Conservation (phyloP, 2,329 filamentous ascomycete species). For the Immersiporthe knoxdaviesiana region DNA sequence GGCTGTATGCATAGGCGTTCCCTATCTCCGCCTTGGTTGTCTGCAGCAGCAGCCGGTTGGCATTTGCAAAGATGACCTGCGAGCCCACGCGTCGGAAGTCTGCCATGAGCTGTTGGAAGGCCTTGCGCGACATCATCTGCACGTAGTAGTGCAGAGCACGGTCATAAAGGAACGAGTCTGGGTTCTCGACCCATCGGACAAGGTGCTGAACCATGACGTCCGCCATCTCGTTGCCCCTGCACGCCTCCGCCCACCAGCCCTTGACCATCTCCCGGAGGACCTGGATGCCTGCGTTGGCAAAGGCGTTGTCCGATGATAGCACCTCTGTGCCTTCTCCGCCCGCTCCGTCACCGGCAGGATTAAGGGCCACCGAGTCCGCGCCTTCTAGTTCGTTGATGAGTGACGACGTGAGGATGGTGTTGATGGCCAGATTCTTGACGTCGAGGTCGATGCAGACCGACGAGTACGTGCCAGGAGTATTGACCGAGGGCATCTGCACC, state of each 20-base stretch:
- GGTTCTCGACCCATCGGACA: conserved; percentile 94
- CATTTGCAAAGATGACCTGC: conserved; percentile 91
- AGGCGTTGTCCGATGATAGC: conserved; percentile 85
- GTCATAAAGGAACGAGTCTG: conserved; percentile 94
- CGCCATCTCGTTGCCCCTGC: conserved; percentile 87
- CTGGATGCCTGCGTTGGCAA: conserved; percentile 86
- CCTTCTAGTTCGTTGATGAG: conserved; percentile 96
- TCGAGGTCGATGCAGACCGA: conserved; percentile 96
- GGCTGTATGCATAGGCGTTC: conserved; percentile 93
- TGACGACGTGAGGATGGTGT: conserved; percentile 94
- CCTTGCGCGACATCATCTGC: conserved; percentile 97
- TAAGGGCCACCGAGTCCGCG: conserved; percentile 82
- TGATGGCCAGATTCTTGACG: conserved; percentile 92
- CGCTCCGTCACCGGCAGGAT: conserved; percentile 69
- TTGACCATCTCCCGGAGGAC: conserved; percentile 98
- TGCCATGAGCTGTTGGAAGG: conserved; percentile 93
- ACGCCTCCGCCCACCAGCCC: conserved; percentile 96
- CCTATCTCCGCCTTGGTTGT: conserved; percentile 96
- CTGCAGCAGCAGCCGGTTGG: conserved; percentile 87
- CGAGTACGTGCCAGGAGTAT: conserved; percentile 90
- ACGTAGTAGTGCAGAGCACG: conserved; percentile 94
- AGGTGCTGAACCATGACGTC: conserved; percentile 97
- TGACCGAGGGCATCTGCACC: conserved; percentile 89
- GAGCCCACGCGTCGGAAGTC: conserved; percentile 96
- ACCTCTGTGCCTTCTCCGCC: conserved; percentile 66